A percentile compares a stretch with the other conserved stretches of the same genome.
Conservation (phyloP, 164 flowering plant species). For the Macadamia integrifolia region DNA sequence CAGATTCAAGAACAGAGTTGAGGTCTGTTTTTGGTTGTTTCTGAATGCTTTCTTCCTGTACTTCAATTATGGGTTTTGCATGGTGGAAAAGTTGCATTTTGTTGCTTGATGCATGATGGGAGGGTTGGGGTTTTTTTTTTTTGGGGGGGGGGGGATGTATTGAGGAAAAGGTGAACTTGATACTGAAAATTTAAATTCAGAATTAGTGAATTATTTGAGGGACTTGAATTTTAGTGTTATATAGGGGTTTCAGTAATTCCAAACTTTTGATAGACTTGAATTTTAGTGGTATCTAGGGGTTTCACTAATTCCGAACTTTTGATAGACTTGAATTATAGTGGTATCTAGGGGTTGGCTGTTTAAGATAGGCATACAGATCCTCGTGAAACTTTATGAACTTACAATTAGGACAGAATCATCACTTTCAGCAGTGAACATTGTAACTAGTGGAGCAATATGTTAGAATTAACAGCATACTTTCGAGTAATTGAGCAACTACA, state of each 20-base stretch:
- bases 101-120: constrained; percentile 1
- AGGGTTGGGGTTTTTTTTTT: not conserved
- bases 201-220: not conserved
- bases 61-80: not conserved
- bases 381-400: not conserved
- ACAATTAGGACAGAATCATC: not conserved
- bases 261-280: not conserved
- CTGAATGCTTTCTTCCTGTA: not conserved
- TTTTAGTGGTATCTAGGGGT: not conserved
- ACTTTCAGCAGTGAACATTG: not conserved
- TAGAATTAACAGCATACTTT: not conserved
- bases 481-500: too few relatives aligned
- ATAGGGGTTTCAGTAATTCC: not conserved
- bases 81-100: not conserved
- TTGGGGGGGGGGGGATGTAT: not conserved
- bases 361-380: not conserved
- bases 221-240: not conserved
- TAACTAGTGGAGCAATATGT: not conserved
- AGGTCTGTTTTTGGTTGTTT: not conserved
- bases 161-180: not conserved
- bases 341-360: not conserved
- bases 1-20: not conserved
- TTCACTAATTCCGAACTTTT: not conserved
- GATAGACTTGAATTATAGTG: not conserved
- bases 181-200: not conserved